phyloP scores from a whole-genome alignment of 768 basidiomycete genomes.

The Hydnum rufescens region DNA sequence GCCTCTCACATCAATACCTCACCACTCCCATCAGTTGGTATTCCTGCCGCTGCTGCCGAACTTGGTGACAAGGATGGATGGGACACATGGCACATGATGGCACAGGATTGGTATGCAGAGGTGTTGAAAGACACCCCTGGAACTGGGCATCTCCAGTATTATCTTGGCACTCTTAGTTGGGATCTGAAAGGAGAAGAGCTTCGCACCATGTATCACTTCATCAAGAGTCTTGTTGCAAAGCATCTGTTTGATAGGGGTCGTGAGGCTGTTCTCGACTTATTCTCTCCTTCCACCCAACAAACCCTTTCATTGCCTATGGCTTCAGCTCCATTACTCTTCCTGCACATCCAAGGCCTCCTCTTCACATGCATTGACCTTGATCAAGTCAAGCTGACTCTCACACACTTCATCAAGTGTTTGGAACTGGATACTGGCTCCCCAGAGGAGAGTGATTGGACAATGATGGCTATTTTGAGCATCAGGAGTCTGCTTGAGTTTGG shows the following conservation, averaged over 20 bases:
- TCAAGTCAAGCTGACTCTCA: conserved; percentile 63
- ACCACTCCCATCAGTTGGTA: conserved; percentile 60
- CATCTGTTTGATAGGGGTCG: conserved; percentile 77
- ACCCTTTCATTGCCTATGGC: conserved; percentile 10
- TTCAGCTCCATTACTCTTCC: conserved; percentile 50
- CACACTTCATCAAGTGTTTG: conserved; percentile 71
- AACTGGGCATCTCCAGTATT: conserved; percentile 87
- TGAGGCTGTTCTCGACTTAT: conserved; percentile 77
- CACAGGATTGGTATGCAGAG: conserved; percentile 80
- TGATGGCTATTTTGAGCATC: conserved; percentile 84
- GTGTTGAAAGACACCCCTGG: conserved; percentile 81
- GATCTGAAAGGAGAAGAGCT: conserved; percentile 71
- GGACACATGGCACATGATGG: conserved; percentile 77
- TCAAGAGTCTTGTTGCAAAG: conserved; percentile 84
- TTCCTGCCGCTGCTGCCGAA: conserved; percentile 47
- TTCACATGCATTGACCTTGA: conserved; percentile 92
- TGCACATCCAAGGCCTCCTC: conserved; percentile 89
- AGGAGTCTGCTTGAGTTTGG: conserved; percentile 78
- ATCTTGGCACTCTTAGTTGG: conserved; percentile 70
- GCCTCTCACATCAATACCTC: conserved; percentile 39
- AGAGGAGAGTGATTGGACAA: conserved; percentile 80
- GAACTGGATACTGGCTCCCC: conserved; percentile 46
- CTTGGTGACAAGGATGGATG: conserved; percentile 67
- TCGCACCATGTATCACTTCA: conserved; percentile 78
- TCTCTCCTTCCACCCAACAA: conserved; percentile 38